Evolutionary conservation across 2,329 filamentous ascomycete genomes (phyloP).

Genomic region (Clarireedia homoeocarpa): DNA sequence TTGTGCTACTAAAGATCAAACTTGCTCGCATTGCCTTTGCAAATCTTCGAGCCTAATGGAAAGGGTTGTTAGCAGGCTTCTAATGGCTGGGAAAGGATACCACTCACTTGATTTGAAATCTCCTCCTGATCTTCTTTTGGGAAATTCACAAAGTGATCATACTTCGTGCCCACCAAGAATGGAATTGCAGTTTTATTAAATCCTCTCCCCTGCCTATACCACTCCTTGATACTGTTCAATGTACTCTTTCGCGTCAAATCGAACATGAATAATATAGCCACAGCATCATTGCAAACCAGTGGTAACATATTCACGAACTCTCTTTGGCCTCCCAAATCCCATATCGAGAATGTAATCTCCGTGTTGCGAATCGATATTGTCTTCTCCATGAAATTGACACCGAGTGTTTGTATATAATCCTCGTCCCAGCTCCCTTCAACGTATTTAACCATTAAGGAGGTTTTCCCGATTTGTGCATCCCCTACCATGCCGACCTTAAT

Average conservation of each 20-base stretch:
- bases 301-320: conserved; percentile 99
- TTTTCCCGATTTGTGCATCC: conserved; percentile 98
- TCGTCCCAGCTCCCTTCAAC: conserved; percentile 99
- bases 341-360: conserved; percentile 98
- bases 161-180: conserved; percentile 94
- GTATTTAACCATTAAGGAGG: conserved; percentile 98
- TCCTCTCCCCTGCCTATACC: conserved; percentile 93
- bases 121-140: conserved; percentile 96
- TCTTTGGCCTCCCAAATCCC: conserved; percentile 94
- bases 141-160: conserved; percentile 99
- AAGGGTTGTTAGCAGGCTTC: not conserved
- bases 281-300: conserved; percentile 97
- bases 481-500: conserved; percentile 99
- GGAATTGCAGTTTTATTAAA: conserved; percentile 99
- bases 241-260: conserved; percentile 97
- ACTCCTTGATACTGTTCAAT: conserved; percentile 98
- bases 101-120: conserved; percentile 81
- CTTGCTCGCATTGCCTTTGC: conserved; percentile 97
- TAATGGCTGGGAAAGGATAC: not conserved
- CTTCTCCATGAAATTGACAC: conserved; percentile 99
- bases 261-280: conserved; percentile 99
- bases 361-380: conserved; percentile 99
- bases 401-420: conserved; percentile 97
- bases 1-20: conserved; percentile 97
- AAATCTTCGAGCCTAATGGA: conserved; percentile 73